Evolutionary conservation across 2,329 filamentous ascomycete genomes (phyloP).

Genomic region (Neofusicoccum parvum): DNA sequence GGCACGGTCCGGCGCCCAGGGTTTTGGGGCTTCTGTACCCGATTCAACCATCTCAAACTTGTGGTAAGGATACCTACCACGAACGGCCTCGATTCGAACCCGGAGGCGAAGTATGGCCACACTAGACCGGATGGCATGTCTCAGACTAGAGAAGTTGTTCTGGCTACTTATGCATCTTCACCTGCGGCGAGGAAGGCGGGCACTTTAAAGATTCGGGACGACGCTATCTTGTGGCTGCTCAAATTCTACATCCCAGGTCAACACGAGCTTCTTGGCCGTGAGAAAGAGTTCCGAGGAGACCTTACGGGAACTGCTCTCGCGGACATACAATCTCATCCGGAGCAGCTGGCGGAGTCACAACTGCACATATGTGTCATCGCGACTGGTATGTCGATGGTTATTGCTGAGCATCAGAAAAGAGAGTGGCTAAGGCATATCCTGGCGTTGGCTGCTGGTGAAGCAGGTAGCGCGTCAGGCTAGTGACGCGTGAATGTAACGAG

Average conservation of each 20-base stretch:
- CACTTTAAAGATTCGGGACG: slow-evolving; percentile 32
- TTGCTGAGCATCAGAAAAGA: slow-evolving; percentile 37
- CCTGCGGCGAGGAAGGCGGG: slow-evolving; percentile 33
- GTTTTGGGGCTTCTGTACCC: slow-evolving; percentile 28
- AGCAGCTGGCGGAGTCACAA: slow-evolving; percentile 12
- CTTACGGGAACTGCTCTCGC: slow-evolving; percentile 14
- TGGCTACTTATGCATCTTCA: slow-evolving; percentile 34
- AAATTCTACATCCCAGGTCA: background rate
- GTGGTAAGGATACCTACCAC: slow-evolving; percentile 27
- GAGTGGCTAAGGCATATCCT: slow-evolving; percentile 2
- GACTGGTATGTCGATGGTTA: slow-evolving; percentile 38
- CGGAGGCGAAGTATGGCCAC: background rate
- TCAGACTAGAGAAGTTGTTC: slow-evolving; percentile 27
- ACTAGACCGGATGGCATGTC: no score
- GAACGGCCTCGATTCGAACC: background rate
- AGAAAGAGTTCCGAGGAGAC: background rate
- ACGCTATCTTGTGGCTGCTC: slow-evolving; percentile 26
- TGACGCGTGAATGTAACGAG: no score
- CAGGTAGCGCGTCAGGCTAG: background rate
- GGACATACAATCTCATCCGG: slow-evolving; percentile 9
- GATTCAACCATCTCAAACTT: slow-evolving; percentile 37
- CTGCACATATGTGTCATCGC: slow-evolving; percentile 36
- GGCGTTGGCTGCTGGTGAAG: background rate
- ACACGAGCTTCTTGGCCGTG: no score
- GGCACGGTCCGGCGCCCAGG: slow-evolving; percentile 30